Evolutionary conservation across 345 rosid genomes (phyloP).

Genomic region (Hirschfeldia incana): DNA sequence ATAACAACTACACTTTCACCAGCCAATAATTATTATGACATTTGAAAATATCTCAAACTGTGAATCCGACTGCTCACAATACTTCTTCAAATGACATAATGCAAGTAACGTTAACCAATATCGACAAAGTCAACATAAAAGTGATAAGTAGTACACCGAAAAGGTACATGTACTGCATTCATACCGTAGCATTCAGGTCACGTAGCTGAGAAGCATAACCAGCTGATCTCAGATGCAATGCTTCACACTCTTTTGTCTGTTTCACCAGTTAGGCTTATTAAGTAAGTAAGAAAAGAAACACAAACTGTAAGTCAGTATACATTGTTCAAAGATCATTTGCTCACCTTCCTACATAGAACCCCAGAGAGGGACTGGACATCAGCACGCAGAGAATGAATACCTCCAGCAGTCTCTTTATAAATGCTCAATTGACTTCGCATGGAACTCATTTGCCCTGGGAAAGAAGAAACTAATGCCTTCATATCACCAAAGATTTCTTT

Average conservation of each 20-base stretch:
- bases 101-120: not conserved
- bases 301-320: conserved; percentile 13
- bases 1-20: conserved; percentile 5
- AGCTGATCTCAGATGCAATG: conserved; percentile 54
- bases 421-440: conserved; percentile 80
- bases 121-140: not conserved
- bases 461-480: conserved; percentile 79
- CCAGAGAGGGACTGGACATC: conserved; percentile 74
- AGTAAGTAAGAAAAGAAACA: conserved; percentile 17
- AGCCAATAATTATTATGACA: not conserved
- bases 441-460: conserved; percentile 83
- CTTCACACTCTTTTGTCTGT: conserved; percentile 74
- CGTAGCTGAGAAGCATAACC: conserved; percentile 62
- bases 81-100: not conserved
- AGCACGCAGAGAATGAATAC: conserved; percentile 79
- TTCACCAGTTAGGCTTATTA: conserved; percentile 23
- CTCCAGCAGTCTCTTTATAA: conserved; percentile 72
- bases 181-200: conserved; percentile 77
- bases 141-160: conserved; percentile 4
- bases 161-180: conserved; percentile 26
- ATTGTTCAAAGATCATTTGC: conserved; percentile 25
- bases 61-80: not conserved
- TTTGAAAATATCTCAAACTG: not conserved
- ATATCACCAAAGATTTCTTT: conserved; percentile 80
- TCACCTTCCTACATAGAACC: conserved; percentile 74